Conservation (phyloP, 176 grass and related monocot genomes). For the Avena sativa region DNA sequence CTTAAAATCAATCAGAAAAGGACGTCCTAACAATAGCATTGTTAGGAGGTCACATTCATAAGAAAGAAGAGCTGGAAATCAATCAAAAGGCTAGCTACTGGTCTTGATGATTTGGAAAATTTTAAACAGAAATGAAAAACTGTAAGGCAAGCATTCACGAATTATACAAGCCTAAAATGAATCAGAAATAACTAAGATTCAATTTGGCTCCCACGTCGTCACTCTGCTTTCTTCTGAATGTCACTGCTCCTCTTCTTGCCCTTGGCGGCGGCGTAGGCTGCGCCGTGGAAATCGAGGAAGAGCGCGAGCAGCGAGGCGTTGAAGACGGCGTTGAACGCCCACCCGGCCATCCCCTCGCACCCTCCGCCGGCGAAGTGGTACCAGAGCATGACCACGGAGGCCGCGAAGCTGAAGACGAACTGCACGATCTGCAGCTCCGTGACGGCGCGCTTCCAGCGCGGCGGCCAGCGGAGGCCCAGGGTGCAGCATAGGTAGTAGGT, state of each 20-base stretch:
- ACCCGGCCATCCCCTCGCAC: conserved; percentile 80
- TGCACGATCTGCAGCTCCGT: conserved; percentile 90
- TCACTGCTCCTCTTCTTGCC: conserved; percentile 20
- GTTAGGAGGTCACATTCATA: no score
- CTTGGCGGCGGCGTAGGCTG: conserved; percentile 62
- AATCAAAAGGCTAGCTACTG: no score
- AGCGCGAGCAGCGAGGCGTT: conserved; percentile 82
- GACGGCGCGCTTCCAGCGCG: conserved; percentile 76
- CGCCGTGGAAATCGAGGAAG: conserved; percentile 83
- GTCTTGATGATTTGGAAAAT: not conserved
- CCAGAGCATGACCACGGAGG: conserved; percentile 71
- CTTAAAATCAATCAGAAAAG: not conserved
- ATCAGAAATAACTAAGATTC: not conserved
- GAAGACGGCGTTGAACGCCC: conserved; percentile 92
- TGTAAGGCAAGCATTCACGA: not conserved
- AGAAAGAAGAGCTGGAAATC: no score
- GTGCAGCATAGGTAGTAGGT: conserved; percentile 81
- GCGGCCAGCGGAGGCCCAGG: conserved; percentile 73
- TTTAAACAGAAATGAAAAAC: not conserved
- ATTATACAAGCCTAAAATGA: not conserved
- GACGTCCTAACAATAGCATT: no score
- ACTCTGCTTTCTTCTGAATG: conserved; percentile 32
- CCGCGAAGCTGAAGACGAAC: conserved; percentile 89
- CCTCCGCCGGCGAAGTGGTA: conserved; percentile 69
- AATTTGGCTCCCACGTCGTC: not conserved